These are phyloP conservation scores for Vitis amurensis DNA, from an alignment of 164 flowering plant genomes.

Conservation along the genomic window DNA sequence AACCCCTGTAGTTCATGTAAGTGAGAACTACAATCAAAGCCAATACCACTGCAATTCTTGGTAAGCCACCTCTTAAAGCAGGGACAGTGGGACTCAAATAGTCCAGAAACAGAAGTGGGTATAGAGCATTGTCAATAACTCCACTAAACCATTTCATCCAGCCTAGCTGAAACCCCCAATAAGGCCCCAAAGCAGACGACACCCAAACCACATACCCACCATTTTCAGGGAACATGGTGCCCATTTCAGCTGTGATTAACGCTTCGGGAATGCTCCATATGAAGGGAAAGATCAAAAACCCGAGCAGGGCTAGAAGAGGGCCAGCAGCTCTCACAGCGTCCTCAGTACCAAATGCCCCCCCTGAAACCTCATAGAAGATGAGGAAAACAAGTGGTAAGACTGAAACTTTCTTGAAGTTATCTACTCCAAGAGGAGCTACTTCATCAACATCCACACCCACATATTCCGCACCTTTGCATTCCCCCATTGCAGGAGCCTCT, in stretches of 20 bases:
- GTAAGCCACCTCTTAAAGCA: slow-evolving; percentile 33
- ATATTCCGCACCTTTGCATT: slow-evolving; percentile 24
- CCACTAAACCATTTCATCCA: slow-evolving; percentile 76
- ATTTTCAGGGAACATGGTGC: slow-evolving; percentile 67
- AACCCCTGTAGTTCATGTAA: slow-evolving; percentile 56
- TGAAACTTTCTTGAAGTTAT: slow-evolving; percentile 40
- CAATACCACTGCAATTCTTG: slow-evolving; percentile 32
- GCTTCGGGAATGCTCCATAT: slow-evolving; percentile 72
- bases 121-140: slow-evolving; percentile 62
- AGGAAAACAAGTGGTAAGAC: slow-evolving; percentile 56
- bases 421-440: slow-evolving; percentile 20
- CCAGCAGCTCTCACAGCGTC: slow-evolving; percentile 57
- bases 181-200: slow-evolving; percentile 56
- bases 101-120: slow-evolving; percentile 58
- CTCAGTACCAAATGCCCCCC: slow-evolving; percentile 65
- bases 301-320: slow-evolving; percentile 55
- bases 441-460: slow-evolving; percentile 23
- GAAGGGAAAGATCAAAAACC: slow-evolving; percentile 54
- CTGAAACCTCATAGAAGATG: slow-evolving; percentile 65
- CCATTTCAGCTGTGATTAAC: slow-evolving; percentile 59
- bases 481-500: slow-evolving; percentile 41
- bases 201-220: slow-evolving; percentile 72
- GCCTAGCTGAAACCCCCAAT: slow-evolving; percentile 65
- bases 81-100: slow-evolving; percentile 48
- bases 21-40: slow-evolving; percentile 40